Percentiles rank a stretch among this genome's conserved stretches.
phyloP scores from a whole-genome alignment of 2,329 filamentous ascomycete genomes.

The Penicillium aurantiogriseum region DNA sequence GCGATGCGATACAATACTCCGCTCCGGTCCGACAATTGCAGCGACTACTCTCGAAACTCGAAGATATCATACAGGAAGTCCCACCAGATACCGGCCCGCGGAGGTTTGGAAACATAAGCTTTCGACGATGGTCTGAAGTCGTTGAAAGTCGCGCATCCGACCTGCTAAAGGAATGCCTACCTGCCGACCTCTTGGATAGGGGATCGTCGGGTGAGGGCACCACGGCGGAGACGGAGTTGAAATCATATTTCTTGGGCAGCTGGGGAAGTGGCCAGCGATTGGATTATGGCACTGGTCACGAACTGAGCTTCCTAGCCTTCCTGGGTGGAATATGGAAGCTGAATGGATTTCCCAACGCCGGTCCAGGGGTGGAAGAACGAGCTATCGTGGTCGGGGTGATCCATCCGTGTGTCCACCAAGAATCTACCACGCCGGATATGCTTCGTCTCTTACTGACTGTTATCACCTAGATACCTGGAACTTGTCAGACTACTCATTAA shows the following conservation, averaged over 20 bases:
- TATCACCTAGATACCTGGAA: conserved; percentile 63
- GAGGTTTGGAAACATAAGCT: conserved; percentile 89
- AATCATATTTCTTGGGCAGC: conserved; percentile 74
- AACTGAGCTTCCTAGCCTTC: conserved; percentile 92
- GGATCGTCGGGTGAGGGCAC: conserved; percentile 32
- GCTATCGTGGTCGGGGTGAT: conserved; percentile 78
- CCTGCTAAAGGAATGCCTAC: conserved; percentile 59
- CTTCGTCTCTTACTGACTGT: conserved; percentile 11
- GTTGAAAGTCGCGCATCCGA: conserved; percentile 59
- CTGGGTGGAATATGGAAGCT: conserved; percentile 89
- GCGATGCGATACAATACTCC: conserved; percentile 49
- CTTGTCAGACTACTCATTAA: conserved; percentile 80
- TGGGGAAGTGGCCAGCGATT: conserved; percentile 87
- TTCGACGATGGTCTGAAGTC: conserved; percentile 76
- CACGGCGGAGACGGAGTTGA: conserved; percentile 65
- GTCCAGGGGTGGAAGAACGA: conserved; percentile 62
- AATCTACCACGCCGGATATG: not conserved
- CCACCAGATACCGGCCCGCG: conserved; percentile 83
- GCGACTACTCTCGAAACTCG: conserved; percentile 63
- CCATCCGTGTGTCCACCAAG: conserved; percentile 64
- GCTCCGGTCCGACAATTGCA: conserved; percentile 64
- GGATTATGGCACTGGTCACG: conserved; percentile 95
- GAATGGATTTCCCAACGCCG: conserved; percentile 66
- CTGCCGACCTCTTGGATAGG: conserved; percentile 46
- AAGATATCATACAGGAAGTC: conserved; percentile 68